Base-by-base conservation (phyloP, 2,329 filamentous ascomycete species). In the Talaromyces sp. region DNA sequence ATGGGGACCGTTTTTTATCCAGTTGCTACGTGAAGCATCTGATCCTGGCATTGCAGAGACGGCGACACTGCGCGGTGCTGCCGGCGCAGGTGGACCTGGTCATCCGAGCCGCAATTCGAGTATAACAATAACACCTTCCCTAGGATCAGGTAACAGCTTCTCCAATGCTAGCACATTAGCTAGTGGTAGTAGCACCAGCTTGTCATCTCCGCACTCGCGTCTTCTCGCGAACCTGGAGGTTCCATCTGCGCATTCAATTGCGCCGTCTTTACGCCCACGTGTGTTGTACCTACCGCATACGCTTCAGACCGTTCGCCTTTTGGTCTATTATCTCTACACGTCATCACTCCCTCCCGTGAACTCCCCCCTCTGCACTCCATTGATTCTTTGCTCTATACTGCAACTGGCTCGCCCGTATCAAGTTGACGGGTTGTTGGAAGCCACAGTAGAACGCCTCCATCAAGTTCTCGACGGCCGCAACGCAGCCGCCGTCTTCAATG, bases 1-100 rank as follows among this genome's bases (percentile, higher is more conserved):
- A 73, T 99, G 95, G 95, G 95, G 95, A 0, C 92, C 93, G 0
- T 97, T 96, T 75, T 98, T 99, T 79, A 92, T 97, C 64, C 92
- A 96, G 74, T 84, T 99, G 1, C 83, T 98, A 10, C 87, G 91
- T 33, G 93, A 97, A 77, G 92, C 91, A 50, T 83, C 84, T 4
- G 88, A 90, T 65, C 89, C 90, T 62, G 90, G 89, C 1, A 86
- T 87, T 63, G 78, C 79, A 27, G 93, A 97, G 70, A 86, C 89
- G 0, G 85, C 88, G 33, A 95, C 92, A 0, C 79, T 96, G 37
- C 86, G 92, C 56, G 89, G 91, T 1, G 83, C 84, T 3, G 79
- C 86, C 52, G 69, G 72, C 31, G 77, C 83, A 83, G 74, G 87
- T 77, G 64, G 64, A 27, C 35, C 49, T 2, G 41, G 59, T 6